Conservation (phyloP, 257 asterid genomes). For the Nicotiana tabacum region DNA sequence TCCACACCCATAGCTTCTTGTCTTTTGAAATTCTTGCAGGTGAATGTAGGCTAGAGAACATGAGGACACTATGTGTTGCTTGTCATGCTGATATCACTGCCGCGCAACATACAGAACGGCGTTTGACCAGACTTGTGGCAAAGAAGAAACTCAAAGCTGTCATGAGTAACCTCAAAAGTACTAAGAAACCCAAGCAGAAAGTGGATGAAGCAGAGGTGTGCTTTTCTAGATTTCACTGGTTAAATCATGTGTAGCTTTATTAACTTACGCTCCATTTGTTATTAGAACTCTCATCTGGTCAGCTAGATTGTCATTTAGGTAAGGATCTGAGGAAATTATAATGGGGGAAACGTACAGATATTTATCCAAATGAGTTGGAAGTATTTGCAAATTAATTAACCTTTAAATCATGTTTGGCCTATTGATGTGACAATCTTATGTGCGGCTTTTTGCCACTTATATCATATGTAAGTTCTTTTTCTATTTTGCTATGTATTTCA, state of each 20-base stretch:
- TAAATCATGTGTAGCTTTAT: not conserved
- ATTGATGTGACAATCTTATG: not conserved
- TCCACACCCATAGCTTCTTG: not conserved
- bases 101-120: conserved; percentile 71
- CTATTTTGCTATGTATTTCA: conserved; percentile 19
- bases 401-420: not conserved
- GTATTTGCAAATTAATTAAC: not conserved
- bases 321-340: not conserved
- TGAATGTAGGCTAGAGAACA: conserved; percentile 89
- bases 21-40: conserved; percentile 44
- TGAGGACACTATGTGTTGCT: conserved; percentile 96
- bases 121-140: conserved; percentile 49
- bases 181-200: conserved; percentile 12
- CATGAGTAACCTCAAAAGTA: conserved; percentile 36
- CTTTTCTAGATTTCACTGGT: not conserved
- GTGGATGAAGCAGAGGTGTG: conserved; percentile 41
- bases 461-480: not conserved
- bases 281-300: not conserved
- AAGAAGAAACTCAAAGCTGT: conserved; percentile 57
- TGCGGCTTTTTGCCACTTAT: not conserved
- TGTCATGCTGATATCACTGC: conserved; percentile 89
- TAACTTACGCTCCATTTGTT: not conserved
- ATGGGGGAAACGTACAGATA: not conserved
- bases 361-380: not conserved
- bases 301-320: not conserved